Conservation (phyloP, 106 monocot species). For the Dioscorea zingiberensis region DNA sequence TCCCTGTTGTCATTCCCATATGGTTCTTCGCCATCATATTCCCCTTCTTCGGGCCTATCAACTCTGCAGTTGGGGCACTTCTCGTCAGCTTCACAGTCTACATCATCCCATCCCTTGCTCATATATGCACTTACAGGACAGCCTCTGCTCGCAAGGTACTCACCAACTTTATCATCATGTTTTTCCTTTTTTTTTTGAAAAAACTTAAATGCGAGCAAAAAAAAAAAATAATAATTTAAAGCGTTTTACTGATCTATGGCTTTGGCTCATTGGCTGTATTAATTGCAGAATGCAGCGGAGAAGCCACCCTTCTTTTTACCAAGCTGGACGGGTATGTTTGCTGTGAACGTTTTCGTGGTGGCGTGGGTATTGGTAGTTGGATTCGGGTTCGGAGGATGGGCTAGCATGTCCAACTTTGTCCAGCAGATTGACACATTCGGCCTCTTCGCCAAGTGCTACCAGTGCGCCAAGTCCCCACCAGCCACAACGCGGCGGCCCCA, state of each 20-base stretch:
- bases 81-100: slow-evolving; percentile 77
- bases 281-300: slow-evolving; percentile 55
- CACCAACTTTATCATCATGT: no score
- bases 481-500: slow-evolving; percentile 9
- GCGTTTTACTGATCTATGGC: no score
- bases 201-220: no score
- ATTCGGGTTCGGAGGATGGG: slow-evolving; percentile 66
- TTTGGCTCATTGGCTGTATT: no score
- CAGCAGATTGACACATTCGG: slow-evolving; percentile 56
- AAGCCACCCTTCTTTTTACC: slow-evolving; percentile 59
- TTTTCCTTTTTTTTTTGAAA: no score
- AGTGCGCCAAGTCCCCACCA: slow-evolving; percentile 41
- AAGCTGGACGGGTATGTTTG: slow-evolving; percentile 55
- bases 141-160: slow-evolving; percentile 39
- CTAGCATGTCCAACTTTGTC: slow-evolving; percentile 61
- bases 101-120: slow-evolving; percentile 61
- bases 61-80: slow-evolving; percentile 68
- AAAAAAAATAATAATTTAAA: no score
- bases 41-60: slow-evolving; percentile 84
- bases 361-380: slow-evolving; percentile 62
- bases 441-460: slow-evolving; percentile 72
- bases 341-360: slow-evolving; percentile 49
- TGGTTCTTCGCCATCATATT: slow-evolving; percentile 79
- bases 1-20: slow-evolving; percentile 62
- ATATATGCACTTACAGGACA: slow-evolving; percentile 60